These are phyloP conservation scores for Starmerella apicola DNA, from an alignment of 805 yeast genomes.

Conservation along the genomic window DNA sequence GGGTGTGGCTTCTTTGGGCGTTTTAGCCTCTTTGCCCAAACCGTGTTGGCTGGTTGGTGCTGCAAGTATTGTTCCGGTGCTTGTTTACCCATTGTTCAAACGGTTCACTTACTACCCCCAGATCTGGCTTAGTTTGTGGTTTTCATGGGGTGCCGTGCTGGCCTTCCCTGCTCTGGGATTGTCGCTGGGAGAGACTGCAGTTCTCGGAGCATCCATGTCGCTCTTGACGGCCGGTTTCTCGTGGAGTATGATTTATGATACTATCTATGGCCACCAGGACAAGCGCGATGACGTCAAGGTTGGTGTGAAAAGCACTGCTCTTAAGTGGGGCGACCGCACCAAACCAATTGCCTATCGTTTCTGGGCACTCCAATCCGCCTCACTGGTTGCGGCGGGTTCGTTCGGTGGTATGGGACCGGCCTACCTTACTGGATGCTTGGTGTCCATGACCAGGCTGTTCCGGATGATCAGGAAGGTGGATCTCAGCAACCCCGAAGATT, in stretches of 20 bases:
- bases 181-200: constrained; percentile 61
- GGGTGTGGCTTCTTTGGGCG: constrained; percentile 56
- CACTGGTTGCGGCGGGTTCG: constrained; percentile 55
- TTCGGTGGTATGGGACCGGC: constrained; percentile 80
- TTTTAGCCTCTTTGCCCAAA: constrained; percentile 56
- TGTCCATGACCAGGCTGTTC: constrained; percentile 58
- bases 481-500: constrained; percentile 62
- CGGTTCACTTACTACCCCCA: constrained; percentile 96
- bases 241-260: constrained; percentile 95
- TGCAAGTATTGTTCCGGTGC: constrained; percentile 62
- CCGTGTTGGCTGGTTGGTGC: constrained; percentile 79
- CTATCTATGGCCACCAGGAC: constrained; percentile 96
- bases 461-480: constrained; percentile 62
- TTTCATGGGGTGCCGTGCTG: constrained; percentile 86
- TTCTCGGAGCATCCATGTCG: constrained; percentile 32
- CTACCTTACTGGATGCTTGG: constrained; percentile 48
- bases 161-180: constrained; percentile 97
- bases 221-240: constrained; percentile 62
- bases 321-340: constrained; percentile 80
- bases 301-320: constrained; percentile 90
- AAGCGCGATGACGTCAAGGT: constrained; percentile 76
- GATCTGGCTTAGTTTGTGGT: constrained; percentile 62
- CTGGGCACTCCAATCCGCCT: constrained; percentile 53
- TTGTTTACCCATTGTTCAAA: constrained; percentile 84
- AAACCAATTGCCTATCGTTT: constrained; percentile 55